Base-by-base conservation (phyloP, 306 rosid species). In the Purshia tridentata region DNA sequence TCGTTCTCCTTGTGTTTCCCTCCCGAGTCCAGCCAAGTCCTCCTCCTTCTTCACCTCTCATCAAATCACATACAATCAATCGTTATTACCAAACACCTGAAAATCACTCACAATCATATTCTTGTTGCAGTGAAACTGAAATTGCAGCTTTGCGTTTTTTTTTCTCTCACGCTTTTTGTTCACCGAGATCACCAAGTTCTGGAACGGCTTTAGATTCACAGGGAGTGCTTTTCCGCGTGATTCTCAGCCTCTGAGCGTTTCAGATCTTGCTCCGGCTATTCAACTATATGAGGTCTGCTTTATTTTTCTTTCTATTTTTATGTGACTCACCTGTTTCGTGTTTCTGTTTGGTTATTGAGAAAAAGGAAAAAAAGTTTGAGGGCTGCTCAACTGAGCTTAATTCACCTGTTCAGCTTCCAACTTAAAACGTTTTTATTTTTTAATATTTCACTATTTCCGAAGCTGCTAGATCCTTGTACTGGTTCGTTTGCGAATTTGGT, bases 231-330 rank as follows among this genome's bases (percentile, higher is more conserved):
- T 77, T 73, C 76, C 76, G 59, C 80, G 73, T 79, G 82, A 81
- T 77, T 81, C 54, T 39, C 67, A 45, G 77, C 55, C 70, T 45
- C 58, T 49, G 55, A 63, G 39, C 51, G 37, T 46, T 39, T 61
- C 84, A 83, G 97, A 90, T 90, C 96, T 88, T 85, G 79, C 81
- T 76, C 61, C 83, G 50, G 55, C 8, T 61, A 9, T 57, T 75
- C 12, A 73, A 78, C 69, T 42, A 7, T 46, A 70, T 65, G 76
- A 60, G 86, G 89, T 86, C 42, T 65, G 69, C 65, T 80, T 69
- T 72, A 4, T 40, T 22, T 13, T 4, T 39, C 1, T 65, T 19
- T 65, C 69, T 9, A 20, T 49, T 55, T 73, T 46, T n/a, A n/a
- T 29, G n/a, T 12, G 69, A 65, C 45, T 72, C 55, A 9, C 37